Evolutionary conservation across 1,284 basidiomycete genomes (phyloP).

Genomic region (Heterobasidion parviporum): DNA sequence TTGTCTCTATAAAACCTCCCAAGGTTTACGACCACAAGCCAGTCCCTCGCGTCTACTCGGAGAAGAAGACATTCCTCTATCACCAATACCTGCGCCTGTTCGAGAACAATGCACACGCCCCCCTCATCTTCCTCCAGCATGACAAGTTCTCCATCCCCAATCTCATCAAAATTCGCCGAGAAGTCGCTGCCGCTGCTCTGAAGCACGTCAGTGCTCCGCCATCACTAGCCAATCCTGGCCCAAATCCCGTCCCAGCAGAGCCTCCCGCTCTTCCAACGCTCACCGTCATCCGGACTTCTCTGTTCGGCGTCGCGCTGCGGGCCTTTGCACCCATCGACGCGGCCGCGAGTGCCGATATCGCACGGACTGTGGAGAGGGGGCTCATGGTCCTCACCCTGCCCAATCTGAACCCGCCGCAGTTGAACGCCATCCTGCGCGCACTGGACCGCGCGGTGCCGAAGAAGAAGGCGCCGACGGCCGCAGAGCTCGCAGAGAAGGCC

Average conservation of each 20-base stretch:
- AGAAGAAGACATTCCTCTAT: conserved; percentile 70
- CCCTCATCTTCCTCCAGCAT: conserved; percentile 66
- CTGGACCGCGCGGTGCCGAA: conserved; percentile 61
- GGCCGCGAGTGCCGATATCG: conserved; percentile 38
- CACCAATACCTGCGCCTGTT: conserved; percentile 66
- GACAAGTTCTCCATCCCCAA: conserved; percentile 58
- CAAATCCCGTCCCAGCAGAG: conserved; percentile 20
- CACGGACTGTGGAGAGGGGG: conserved; percentile 45
- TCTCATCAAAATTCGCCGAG: conserved; percentile 56
- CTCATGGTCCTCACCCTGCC: conserved; percentile 64
- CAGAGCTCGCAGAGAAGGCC: conserved; percentile 36
- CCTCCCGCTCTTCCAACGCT: conserved; percentile 36
- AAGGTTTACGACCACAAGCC: conserved; percentile 42
- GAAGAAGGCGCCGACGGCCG: conserved; percentile 42
- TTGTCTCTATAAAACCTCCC: conserved; percentile 50
- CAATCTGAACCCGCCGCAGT: conserved; percentile 60
- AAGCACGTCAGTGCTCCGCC: conserved; percentile 31
- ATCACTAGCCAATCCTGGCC: conserved; percentile 31
- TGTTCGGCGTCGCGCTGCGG: conserved; percentile 67
- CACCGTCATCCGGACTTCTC: conserved; percentile 57
- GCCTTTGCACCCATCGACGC: conserved; percentile 45
- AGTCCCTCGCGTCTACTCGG: conserved; percentile 53
- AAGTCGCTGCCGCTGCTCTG: conserved; percentile 47
- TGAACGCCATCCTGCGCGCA: conserved; percentile 58
- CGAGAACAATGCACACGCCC: conserved; percentile 38